Evolutionary conservation across 495 filamentous ascomycete species (phyloP).

Genomic region (Delitschia confertaspora): DNA sequence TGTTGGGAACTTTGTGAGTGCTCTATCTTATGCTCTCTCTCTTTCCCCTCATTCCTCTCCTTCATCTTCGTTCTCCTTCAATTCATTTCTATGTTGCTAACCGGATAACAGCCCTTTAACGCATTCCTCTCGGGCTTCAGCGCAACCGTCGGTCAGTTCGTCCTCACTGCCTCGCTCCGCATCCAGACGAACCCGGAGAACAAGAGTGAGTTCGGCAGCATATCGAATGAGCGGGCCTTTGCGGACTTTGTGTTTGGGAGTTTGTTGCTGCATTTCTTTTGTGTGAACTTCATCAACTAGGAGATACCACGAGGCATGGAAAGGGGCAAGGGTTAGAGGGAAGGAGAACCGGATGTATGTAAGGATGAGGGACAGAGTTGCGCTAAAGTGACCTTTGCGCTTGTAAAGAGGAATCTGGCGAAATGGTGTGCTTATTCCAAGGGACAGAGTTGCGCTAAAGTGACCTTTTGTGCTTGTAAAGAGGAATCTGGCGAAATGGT

Average conservation of each 20-base stretch:
- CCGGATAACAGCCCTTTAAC: conserved; percentile 72
- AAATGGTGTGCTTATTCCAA: too few relatives aligned
- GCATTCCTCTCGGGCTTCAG: conserved; percentile 93
- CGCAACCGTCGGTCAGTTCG: conserved; percentile 94
- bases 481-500: too few relatives aligned
- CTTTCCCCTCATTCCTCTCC: not conserved
- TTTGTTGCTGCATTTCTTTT: conserved; percentile 96
- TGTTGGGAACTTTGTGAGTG: conserved; percentile 85
- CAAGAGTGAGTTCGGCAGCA: conserved; percentile 55
- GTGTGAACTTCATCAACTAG: conserved; percentile 97
- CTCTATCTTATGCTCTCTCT: not conserved
- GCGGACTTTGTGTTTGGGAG: conserved; percentile 94
- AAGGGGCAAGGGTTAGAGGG: not conserved
- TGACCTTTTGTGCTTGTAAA: too few relatives aligned
- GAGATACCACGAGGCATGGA: not conserved
- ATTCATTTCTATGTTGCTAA: conserved; percentile 4
- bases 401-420: too few relatives aligned
- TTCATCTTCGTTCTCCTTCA: not conserved
- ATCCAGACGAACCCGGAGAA: conserved; percentile 85
- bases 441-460: too few relatives aligned
- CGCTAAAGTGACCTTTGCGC: too few relatives aligned
- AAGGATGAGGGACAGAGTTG: too few relatives aligned
- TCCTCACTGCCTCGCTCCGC: conserved; percentile 78
- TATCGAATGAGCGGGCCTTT: conserved; percentile 78
- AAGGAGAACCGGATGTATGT: not conserved